A percentile compares a stretch with the other conserved stretches of the same genome.
Conservation (phyloP, 1,139 yeast genomes). For the Yamadazyma mexicana region DNA sequence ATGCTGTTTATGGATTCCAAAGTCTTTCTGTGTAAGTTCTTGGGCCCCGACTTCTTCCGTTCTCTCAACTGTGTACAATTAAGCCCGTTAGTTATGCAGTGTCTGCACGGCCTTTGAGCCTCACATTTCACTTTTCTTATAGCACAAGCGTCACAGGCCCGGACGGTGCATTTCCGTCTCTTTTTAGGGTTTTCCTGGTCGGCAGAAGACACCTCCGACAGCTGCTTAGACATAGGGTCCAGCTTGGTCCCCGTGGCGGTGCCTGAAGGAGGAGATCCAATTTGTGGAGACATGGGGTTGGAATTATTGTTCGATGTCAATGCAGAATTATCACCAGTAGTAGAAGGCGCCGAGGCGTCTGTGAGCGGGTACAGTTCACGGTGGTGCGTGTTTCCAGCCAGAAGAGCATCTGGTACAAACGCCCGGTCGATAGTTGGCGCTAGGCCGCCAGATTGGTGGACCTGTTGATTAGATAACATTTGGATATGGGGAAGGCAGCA, state of each 20-base stretch:
- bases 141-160: slow-evolving; percentile 50
- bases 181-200: slow-evolving; percentile 16
- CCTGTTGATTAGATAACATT: neutral
- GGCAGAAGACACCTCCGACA: neutral
- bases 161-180: slow-evolving; percentile 23
- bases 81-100: slow-evolving; percentile 36
- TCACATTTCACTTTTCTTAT: slow-evolving; percentile 45
- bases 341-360: no score
- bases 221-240: neutral
- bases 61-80: slow-evolving; percentile 39
- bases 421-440: no score
- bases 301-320: slow-evolving; percentile 1
- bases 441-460: neutral
- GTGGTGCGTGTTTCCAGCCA: no score
- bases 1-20: slow-evolving; percentile 33
- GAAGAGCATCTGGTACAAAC: no score
- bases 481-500: neutral
- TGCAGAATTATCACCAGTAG: neutral
- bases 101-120: slow-evolving; percentile 37
- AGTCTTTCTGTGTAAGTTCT: slow-evolving; percentile 38
- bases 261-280: neutral
- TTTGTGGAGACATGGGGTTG: slow-evolving; percentile 3
- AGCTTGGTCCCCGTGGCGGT: neutral
- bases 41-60: slow-evolving; percentile 47
- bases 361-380: no score